Evolutionary conservation across 2,329 filamentous ascomycete species (phyloP).

Genomic region (Septoria petroselini): DNA sequence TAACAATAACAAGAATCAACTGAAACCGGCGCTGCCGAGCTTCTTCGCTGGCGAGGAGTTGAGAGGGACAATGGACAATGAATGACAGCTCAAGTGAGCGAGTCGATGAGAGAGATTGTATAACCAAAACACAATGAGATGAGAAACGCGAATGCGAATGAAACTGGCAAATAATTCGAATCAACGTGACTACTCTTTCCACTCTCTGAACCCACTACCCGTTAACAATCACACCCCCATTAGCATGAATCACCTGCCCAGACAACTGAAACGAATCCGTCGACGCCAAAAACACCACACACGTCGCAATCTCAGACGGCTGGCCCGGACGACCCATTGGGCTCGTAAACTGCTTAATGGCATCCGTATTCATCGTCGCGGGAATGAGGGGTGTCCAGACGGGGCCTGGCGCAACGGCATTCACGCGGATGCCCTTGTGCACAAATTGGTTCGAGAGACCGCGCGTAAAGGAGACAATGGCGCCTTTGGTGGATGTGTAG

Average conservation of each 20-base stretch:
- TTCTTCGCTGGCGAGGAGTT: slow-evolving; percentile 22
- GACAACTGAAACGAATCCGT: slow-evolving; percentile 70
- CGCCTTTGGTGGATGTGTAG: slow-evolving; percentile 77
- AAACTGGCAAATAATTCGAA: no score
- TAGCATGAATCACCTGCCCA: slow-evolving; percentile 67
- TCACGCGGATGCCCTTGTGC: slow-evolving; percentile 69
- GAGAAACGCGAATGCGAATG: no score
- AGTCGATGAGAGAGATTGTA: no score
- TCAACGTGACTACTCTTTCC: no score
- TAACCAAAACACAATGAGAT: no score
- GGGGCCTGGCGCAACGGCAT: slow-evolving; percentile 72
- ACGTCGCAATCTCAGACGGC: slow-evolving; percentile 77
- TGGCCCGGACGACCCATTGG: slow-evolving; percentile 77
- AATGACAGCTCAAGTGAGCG: no score
- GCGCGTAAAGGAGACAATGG: slow-evolving; percentile 75
- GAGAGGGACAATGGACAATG: no score
- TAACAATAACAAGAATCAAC: not conserved
- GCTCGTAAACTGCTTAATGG: slow-evolving; percentile 67
- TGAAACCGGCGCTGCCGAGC: not conserved
- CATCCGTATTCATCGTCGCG: slow-evolving; percentile 66
- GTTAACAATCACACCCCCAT: slow-evolving; percentile 58
- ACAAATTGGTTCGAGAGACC: slow-evolving; percentile 73
- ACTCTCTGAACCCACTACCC: slow-evolving; percentile 26
- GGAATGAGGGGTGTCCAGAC: slow-evolving; percentile 77
- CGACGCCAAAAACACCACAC: slow-evolving; percentile 76